Conservation (phyloP, 1,284 basidiomycete species). For the Crucibulum parvulum region DNA sequence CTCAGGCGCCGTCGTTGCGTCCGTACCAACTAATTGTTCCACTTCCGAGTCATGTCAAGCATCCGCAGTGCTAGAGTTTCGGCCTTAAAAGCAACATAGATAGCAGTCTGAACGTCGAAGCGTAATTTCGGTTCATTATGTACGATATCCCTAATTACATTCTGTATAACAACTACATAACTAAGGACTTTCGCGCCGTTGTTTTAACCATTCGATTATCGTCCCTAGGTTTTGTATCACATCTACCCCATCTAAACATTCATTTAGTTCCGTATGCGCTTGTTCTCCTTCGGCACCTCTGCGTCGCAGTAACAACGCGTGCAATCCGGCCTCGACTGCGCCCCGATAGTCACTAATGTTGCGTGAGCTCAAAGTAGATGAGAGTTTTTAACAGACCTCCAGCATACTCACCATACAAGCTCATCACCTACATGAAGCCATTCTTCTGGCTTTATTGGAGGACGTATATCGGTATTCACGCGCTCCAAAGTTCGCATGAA, state of each 20-base stretch:
- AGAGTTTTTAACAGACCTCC: neutral
- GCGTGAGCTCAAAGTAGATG: constrained; percentile 11
- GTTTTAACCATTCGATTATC: constrained; percentile 24
- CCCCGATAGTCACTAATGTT: constrained; percentile 71
- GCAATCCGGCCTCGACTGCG: constrained; percentile 62
- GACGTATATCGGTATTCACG: constrained; percentile 31
- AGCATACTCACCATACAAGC: constrained; percentile 55
- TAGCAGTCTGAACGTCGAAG: too few species aligned
- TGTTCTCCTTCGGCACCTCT: constrained; percentile 53
- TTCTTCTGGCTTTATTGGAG: constrained; percentile 43
- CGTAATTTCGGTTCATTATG: neutral
- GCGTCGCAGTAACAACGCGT: constrained; percentile 63
- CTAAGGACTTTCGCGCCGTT: neutral
- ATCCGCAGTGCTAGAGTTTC: too few species aligned
- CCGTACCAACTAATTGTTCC: too few species aligned
- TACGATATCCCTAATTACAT: neutral
- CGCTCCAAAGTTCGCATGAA: constrained; percentile 53
- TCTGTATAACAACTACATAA: too few species aligned
- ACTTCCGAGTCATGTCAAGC: too few species aligned
- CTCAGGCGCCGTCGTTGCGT: too few species aligned
- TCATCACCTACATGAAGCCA: constrained; percentile 80
- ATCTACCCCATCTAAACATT: constrained; percentile 43
- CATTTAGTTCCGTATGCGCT: constrained; percentile 50
- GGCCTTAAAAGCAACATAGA: too few species aligned
- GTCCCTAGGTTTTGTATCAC: constrained; percentile 49